A percentile compares a stretch with the other conserved stretches of the same genome.
phyloP scores from a whole-genome alignment of 148 eudicot genomes.

The Heliosperma pusillum region DNA sequence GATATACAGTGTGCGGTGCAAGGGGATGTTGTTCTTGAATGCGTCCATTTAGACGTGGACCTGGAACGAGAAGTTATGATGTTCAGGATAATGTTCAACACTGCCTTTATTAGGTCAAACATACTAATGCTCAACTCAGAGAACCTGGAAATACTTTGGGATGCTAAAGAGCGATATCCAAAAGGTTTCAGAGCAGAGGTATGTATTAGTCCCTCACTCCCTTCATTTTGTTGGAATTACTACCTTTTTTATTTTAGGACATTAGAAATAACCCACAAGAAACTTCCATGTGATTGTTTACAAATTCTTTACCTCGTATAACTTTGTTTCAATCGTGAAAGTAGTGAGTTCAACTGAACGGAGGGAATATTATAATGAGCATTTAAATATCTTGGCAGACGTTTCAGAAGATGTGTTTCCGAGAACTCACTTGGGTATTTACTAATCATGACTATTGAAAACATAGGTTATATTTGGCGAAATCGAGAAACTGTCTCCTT shows the following conservation, averaged over 20 bases:
- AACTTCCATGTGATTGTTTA: background rate
- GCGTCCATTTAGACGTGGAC: conserved; percentile 85
- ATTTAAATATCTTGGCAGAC: too few species aligned
- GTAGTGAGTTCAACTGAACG: too few species aligned
- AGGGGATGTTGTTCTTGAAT: conserved; percentile 97
- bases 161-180: conserved; percentile 86
- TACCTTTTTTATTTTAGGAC: background rate
- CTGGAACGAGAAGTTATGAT: conserved; percentile 99
- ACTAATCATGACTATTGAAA: conserved; percentile 16
- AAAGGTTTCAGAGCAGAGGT: conserved; percentile 99
- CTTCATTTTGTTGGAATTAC: too few species aligned
- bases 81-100: conserved; percentile 95
- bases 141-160: conserved; percentile 96
- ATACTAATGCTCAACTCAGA: conserved; percentile 84
- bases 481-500: conserved; percentile 71
- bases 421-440: conserved; percentile 17
- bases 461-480: conserved; percentile 89
- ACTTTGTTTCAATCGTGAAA: background rate
- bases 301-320: too few species aligned
- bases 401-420: background rate
- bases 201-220: conserved; percentile 6
- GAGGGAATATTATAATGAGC: too few species aligned
- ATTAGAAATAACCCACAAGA: background rate
- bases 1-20: conserved; percentile 94
- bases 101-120: conserved; percentile 96